Evolutionary conservation across 257 asterid species (phyloP).

Genomic region (Lantana camara): DNA sequence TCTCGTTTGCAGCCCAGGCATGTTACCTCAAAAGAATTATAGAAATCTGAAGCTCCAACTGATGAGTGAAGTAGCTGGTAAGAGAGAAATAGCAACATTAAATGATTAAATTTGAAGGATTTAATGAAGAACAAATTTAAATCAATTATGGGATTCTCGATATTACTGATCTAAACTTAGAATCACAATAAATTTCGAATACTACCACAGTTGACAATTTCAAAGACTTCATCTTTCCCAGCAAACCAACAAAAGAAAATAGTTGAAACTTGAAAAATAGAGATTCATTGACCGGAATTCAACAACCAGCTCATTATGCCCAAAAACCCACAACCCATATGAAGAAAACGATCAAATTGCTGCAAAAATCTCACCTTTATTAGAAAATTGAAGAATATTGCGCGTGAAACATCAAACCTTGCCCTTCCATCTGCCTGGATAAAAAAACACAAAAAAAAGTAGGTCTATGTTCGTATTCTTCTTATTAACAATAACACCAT

Average conservation of each 20-base stretch:
- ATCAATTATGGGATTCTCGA: too few species aligned
- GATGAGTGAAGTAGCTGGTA: constrained; percentile 24
- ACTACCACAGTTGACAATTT: background rate
- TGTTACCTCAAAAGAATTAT: too few species aligned
- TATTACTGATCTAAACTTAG: background rate
- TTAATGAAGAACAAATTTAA: constrained; percentile 17
- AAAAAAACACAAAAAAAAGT: too few species aligned
- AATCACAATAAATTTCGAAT: background rate
- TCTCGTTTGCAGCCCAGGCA: too few species aligned
- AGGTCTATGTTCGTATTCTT: too few species aligned
- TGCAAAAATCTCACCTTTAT: constrained; percentile 32
- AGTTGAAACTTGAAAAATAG: background rate
- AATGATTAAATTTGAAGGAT: background rate
- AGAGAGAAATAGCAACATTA: constrained; percentile 23
- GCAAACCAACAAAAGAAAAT: constrained; percentile 1
- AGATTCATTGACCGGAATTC: too few species aligned
- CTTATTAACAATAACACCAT: too few species aligned
- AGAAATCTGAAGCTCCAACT: too few species aligned
- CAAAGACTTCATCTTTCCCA: background rate
- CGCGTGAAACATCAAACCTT: too few species aligned
- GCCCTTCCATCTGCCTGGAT: too few species aligned
- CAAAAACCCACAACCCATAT: constrained; percentile 12
- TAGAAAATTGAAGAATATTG: constrained; percentile 14
- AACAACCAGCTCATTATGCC: background rate
- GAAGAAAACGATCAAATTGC: constrained; percentile 13